Conservation (phyloP, 371 early-diverging fungal species). For the Mortierella sp. region DNA sequence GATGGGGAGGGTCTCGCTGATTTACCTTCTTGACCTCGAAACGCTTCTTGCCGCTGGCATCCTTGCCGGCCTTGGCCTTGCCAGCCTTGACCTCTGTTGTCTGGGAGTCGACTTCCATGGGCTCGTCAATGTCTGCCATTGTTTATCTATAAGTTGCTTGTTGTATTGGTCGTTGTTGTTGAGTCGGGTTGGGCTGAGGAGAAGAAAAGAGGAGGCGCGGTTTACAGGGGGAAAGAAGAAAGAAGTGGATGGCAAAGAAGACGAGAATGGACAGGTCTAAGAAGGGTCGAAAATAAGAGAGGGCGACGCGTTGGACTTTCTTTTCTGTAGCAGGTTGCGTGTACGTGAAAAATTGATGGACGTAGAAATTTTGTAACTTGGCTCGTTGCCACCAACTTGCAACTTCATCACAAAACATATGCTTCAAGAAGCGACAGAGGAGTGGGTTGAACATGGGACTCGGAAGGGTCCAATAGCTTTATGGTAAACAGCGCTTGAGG, state of each 20-base stretch:
- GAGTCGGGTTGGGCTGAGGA: constrained; percentile 6
- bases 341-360: background rate
- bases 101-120: constrained; percentile 57
- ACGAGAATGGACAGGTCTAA: background rate
- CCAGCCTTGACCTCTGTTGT: constrained; percentile 41
- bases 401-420: background rate
- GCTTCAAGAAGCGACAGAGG: no score
- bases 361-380: background rate
- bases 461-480: background rate
- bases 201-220: constrained; percentile 1
- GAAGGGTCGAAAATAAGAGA: background rate
- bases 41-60: constrained; percentile 79
- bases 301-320: constrained; percentile 1
- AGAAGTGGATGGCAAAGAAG: background rate
- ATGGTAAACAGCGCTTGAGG: background rate
- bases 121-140: constrained; percentile 56
- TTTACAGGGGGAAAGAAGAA: background rate
- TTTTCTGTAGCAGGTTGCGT: background rate
- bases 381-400: constrained; percentile 1
- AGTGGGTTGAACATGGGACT: constrained; percentile 1
- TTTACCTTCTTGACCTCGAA: constrained; percentile 97
- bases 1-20: background rate
- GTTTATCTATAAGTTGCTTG: background rate
- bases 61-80: constrained; percentile 73
- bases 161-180: background rate